Percentiles rank a stretch among this genome's conserved stretches.
phyloP scores from a whole-genome alignment of 768 basidiomycete species.

The Gymnopilus junonius region DNA sequence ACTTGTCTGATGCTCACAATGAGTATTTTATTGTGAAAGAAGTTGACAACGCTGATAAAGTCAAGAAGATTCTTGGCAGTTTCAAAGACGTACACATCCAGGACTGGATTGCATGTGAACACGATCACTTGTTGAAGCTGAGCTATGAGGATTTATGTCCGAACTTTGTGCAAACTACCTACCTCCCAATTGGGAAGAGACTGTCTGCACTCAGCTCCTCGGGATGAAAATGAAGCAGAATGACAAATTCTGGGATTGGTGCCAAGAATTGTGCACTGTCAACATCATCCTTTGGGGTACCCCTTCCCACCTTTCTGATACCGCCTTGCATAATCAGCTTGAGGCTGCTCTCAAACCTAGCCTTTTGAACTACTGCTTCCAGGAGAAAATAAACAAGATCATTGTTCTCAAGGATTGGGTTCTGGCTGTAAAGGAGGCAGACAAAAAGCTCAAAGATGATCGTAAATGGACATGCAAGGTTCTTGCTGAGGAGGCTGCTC shows the following conservation, averaged over 20 bases:
- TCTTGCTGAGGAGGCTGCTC: neutral
- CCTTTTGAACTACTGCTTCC: constrained; percentile 3
- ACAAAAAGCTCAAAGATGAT: too few relatives aligned
- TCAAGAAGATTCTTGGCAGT: neutral
- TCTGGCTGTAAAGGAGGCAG: too few relatives aligned
- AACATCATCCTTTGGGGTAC: constrained; percentile 20
- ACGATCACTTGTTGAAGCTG: too few relatives aligned
- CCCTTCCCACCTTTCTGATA: constrained; percentile 7
- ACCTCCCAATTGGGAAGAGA: constrained; percentile 18
- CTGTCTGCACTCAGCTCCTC: constrained; percentile 2
- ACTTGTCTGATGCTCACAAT: neutral
- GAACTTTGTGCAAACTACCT: constrained; percentile 15
- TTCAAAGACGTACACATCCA: too few relatives aligned
- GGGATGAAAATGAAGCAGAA: neutral
- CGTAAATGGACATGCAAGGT: neutral
- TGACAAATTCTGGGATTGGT: constrained; percentile 20
- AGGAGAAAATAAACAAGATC: neutral
- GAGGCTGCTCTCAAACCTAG: constrained; percentile 17
- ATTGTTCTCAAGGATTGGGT: constrained; percentile 6
- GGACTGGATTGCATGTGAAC: neutral
- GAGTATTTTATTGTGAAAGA: neutral
- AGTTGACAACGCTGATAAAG: neutral
- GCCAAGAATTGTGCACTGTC: neutral
- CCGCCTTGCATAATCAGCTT: constrained; percentile 7
- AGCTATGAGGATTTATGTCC: constrained; percentile 17